Base-by-base conservation (phyloP, 805 yeast species). In the Hanseniaspora mollemarum region DNA sequence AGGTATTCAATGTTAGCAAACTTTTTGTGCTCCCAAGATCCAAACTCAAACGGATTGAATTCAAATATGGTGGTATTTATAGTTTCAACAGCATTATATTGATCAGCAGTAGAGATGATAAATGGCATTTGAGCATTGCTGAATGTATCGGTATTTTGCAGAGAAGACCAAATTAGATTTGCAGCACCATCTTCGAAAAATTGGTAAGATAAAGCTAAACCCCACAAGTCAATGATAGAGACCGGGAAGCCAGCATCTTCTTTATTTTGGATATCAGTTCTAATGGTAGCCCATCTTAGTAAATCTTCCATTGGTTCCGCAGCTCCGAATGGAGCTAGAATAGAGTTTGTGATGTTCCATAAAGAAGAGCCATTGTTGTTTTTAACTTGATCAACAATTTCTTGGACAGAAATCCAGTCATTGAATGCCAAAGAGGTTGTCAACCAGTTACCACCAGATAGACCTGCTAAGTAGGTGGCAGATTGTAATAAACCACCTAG, bases 401-500 rank as follows among this genome's bases (percentile, higher is more conserved):
- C 77, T 56, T 79, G 80, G 24, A 85, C 77, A 12, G 83, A 70
- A 10, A 87, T 77, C 80, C 83, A 87, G 60, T 80, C 78, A 62
- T 86, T 84, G 62, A 75, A 70, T 0, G 76, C 78, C 40, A 86
- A 65, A 24, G 90, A 74, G 1, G 85, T 82, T 24, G 85, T 70
- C 38, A 84, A 69, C 95, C 95, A 86, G 21, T 84, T 75, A 24
- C 95, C 95, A 31, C 95, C 95, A 15, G 90, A 81, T 37, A 86
- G 72, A 8, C 90, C 94, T 7, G 86, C 68, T 4, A 87, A 64
- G 59, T 87, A 87, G 13, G 83, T 76, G 0, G 87, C 62, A 5
- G 83, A 68, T 57, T 83, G 87, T 35, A 86, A 67, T 25, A 87
- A 65, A 2, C 95, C 94, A 25, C 90, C 88, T 36, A 86, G 64